A percentile compares a stretch with the other conserved stretches of the same genome.
phyloP scores from a whole-genome alignment of 768 basidiomycete genomes.

The Terana coerulea region DNA sequence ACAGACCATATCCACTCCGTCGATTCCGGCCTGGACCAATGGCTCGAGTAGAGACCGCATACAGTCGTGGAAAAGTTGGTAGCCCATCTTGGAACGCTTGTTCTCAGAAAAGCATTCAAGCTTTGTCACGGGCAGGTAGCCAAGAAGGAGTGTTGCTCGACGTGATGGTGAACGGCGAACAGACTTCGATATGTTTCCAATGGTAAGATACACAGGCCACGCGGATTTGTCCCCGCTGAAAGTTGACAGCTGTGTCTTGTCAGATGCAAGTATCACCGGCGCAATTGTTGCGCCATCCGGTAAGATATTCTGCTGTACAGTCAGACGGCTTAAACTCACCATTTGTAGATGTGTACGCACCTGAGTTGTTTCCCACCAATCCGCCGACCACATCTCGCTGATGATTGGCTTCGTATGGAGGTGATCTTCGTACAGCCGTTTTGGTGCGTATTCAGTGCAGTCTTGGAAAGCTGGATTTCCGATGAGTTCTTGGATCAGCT shows the following conservation, averaged over 20 bases:
- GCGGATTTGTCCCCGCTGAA: slow-evolving; percentile 25
- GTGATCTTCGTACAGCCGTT: slow-evolving; percentile 30
- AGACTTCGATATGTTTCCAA: slow-evolving; percentile 27
- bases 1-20: slow-evolving; percentile 20
- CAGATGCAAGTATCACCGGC: slow-evolving; percentile 26
- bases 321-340: no score
- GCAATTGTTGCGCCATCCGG: slow-evolving; percentile 26
- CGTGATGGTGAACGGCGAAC: slow-evolving; percentile 17
- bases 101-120: slow-evolving; percentile 16
- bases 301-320: no score
- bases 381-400: slow-evolving; percentile 40
- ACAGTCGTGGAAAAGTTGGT: slow-evolving; percentile 23
- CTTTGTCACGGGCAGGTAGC: slow-evolving; percentile 16
- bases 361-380: slow-evolving; percentile 50
- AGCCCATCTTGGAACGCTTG: slow-evolving; percentile 11
- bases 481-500: slow-evolving; percentile 34
- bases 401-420: slow-evolving; percentile 25
- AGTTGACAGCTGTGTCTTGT: slow-evolving; percentile 26
- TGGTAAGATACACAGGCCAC: slow-evolving; percentile 29
- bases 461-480: slow-evolving; percentile 29
- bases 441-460: slow-evolving; percentile 31
- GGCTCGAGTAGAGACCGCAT: slow-evolving; percentile 14
- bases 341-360: no score
- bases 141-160: slow-evolving; percentile 20
- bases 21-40: slow-evolving; percentile 16